These are phyloP conservation scores for Tolypocladium pustulatum DNA, from an alignment of 2,329 filamentous ascomycete species.

Conservation along the genomic window DNA sequence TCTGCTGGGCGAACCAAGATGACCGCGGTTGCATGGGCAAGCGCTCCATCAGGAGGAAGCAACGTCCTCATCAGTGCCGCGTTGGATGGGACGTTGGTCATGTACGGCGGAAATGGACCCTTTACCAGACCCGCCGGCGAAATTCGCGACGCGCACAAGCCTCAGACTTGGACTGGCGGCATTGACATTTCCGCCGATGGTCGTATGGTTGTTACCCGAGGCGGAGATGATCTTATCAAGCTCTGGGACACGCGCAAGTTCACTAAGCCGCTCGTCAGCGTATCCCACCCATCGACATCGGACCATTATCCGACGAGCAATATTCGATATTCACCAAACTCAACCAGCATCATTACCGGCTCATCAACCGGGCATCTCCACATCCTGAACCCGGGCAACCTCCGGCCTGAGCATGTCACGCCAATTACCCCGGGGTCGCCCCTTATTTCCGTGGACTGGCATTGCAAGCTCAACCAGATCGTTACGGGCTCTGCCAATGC, in stretches of 20 bases:
- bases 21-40: slow-evolving; percentile 84
- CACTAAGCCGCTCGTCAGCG: slow-evolving; percentile 74
- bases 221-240: slow-evolving; percentile 88
- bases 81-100: slow-evolving; percentile 78
- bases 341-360: slow-evolving; percentile 77
- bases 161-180: slow-evolving; percentile 83
- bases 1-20: slow-evolving; percentile 86
- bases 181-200: slow-evolving; percentile 87
- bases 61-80: slow-evolving; percentile 74
- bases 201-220: slow-evolving; percentile 78
- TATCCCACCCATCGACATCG: slow-evolving; percentile 71
- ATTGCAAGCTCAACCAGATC: slow-evolving; percentile 92
- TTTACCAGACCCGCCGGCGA: slow-evolving; percentile 74
- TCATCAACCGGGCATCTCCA: slow-evolving; percentile 79
- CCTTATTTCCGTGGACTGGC: slow-evolving; percentile 81
- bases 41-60: slow-evolving; percentile 62
- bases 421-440: slow-evolving; percentile 79
- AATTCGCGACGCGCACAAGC: slow-evolving; percentile 70
- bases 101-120: slow-evolving; percentile 87
- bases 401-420: slow-evolving; percentile 74
- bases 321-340: slow-evolving; percentile 81
- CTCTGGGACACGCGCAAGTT: slow-evolving; percentile 96
- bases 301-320: slow-evolving; percentile 75
- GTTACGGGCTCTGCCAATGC: slow-evolving; percentile 86
- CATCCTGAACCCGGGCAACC: slow-evolving; percentile 86